Conservation (phyloP, 805 yeast genomes). For the Wickerhamiella hasegawae region DNA sequence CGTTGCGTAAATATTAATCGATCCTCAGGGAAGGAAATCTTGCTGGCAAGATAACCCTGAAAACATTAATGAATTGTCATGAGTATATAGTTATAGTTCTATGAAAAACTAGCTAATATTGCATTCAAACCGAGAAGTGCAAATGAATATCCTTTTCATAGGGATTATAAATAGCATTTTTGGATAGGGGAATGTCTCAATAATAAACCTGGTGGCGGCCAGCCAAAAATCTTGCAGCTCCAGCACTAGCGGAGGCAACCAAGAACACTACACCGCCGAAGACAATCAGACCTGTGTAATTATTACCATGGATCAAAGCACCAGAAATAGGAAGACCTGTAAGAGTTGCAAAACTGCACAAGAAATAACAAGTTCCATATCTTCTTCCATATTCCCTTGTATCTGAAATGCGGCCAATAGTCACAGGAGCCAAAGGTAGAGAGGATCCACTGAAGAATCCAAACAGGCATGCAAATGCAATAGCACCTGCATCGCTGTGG, state of each 20-base stretch:
- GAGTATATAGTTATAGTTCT: too few species aligned
- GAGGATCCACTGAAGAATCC: constrained; percentile 39
- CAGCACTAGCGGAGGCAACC: constrained; percentile 15
- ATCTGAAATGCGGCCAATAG: constrained; percentile 49
- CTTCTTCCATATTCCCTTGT: constrained; percentile 51
- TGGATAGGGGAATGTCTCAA: too few species aligned
- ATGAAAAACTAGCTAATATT: too few species aligned
- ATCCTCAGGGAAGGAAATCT: too few species aligned
- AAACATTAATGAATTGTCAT: too few species aligned
- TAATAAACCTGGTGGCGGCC: constrained; percentile 17
- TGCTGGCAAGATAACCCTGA: too few species aligned
- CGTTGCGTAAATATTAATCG: too few species aligned
- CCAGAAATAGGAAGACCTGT: constrained; percentile 27
- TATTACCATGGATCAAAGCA: constrained; percentile 16
- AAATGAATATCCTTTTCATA: too few species aligned
- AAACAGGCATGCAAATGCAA: constrained; percentile 31
- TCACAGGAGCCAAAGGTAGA: constrained; percentile 49
- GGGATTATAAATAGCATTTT: too few species aligned
- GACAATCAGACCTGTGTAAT: constrained; percentile 20
- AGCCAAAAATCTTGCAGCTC: constrained; percentile 15
- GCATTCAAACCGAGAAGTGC: too few species aligned
- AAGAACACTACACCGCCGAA: constrained; percentile 20
- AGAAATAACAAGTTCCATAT: constrained; percentile 49
- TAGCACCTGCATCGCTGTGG: constrained; percentile 28
- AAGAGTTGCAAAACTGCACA: constrained; percentile 23